phyloP scores from a whole-genome alignment of 2,329 filamentous ascomycete species.

The Trichoderma sp. region DNA sequence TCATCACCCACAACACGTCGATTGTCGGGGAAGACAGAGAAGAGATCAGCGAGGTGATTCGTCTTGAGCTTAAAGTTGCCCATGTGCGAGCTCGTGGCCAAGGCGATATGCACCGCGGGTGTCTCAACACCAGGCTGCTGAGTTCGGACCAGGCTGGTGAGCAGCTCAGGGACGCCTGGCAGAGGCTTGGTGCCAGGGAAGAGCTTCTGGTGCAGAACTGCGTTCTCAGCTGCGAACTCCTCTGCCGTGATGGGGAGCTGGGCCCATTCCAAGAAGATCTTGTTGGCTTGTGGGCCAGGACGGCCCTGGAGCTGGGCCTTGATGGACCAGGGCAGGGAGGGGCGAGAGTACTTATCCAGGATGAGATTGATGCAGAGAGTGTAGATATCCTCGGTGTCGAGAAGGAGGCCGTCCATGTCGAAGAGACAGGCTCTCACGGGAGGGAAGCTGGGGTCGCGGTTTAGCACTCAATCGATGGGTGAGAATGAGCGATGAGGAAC shows the following conservation, averaged over 20 bases:
- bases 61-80: slow-evolving; percentile 79
- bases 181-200: slow-evolving; percentile 77
- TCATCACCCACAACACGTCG: slow-evolving; percentile 86
- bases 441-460: slow-evolving; percentile 56
- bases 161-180: slow-evolving; percentile 70
- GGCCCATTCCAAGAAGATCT: slow-evolving; percentile 73
- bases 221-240: slow-evolving; percentile 61
- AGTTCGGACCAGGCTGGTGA: slow-evolving; percentile 57
- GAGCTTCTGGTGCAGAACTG: slow-evolving; percentile 63
- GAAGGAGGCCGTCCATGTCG: slow-evolving; percentile 96
- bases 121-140: slow-evolving; percentile 28
- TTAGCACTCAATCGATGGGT: background rate
- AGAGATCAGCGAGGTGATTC: slow-evolving; percentile 55
- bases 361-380: slow-evolving; percentile 79
- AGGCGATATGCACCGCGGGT: slow-evolving; percentile 67
- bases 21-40: slow-evolving; percentile 64
- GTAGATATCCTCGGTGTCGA: slow-evolving; percentile 91
- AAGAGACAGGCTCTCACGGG: slow-evolving; percentile 89
- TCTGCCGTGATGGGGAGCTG: slow-evolving; percentile 72
- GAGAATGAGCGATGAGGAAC: background rate
- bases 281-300: slow-evolving; percentile 52
- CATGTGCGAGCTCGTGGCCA: slow-evolving; percentile 76
- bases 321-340: slow-evolving; percentile 83
- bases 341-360: slow-evolving; percentile 70
- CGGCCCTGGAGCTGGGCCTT: slow-evolving; percentile 78